These are phyloP conservation scores for Macadamia integrifolia DNA, from an alignment of 164 flowering plant genomes.

Conservation along the genomic window DNA sequence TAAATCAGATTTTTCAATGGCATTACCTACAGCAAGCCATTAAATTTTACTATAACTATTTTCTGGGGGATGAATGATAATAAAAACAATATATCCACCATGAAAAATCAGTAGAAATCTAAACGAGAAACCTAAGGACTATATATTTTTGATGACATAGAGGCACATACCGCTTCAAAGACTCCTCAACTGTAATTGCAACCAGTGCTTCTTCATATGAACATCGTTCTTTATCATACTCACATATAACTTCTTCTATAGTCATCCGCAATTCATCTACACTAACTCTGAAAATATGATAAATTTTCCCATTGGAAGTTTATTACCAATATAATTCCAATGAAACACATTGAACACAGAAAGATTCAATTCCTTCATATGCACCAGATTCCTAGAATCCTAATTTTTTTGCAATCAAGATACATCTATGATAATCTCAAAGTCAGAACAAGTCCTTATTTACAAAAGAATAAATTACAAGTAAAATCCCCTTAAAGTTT, in stretches of 20 bases:
- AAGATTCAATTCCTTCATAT: no score
- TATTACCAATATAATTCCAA: not conserved
- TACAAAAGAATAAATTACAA: no score
- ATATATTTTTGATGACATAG: not conserved
- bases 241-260: conserved; percentile 84
- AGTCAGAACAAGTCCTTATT: no score
- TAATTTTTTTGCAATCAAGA: no score
- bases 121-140: not conserved
- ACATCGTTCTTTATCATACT: conserved; percentile 46
- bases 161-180: conserved; percentile 57
- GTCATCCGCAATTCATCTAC: conserved; percentile 90
- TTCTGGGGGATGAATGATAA: no score
- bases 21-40: conserved; percentile 54
- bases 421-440: no score
- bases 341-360: no score
- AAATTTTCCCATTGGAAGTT: not conserved
- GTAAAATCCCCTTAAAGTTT: no score
- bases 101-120: not conserved
- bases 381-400: no score
- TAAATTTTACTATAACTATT: not conserved
- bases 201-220: conserved; percentile 74
- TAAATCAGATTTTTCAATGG: conserved; percentile 66
- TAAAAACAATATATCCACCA: not conserved
- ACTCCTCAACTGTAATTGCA: conserved; percentile 89
- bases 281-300: not conserved